phyloP scores from a whole-genome alignment of 768 basidiomycete species.

The Gloeostereum incarnatum region DNA sequence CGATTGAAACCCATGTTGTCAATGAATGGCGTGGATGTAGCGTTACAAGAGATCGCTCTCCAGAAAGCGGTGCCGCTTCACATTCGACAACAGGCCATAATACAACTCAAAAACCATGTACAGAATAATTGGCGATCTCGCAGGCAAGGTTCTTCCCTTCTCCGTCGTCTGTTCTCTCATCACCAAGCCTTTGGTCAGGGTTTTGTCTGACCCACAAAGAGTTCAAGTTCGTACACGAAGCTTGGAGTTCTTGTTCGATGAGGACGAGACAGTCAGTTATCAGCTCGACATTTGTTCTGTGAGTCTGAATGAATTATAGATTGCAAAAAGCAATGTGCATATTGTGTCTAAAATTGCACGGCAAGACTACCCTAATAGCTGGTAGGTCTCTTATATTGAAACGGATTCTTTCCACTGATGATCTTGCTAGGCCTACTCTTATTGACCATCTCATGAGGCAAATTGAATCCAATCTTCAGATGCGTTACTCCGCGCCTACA shows the following conservation, averaged over 20 bases:
- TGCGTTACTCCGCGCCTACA: conserved; percentile 31
- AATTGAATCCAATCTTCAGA: conserved; percentile 45
- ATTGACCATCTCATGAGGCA: conserved; percentile 42
- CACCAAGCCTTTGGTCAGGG: conserved; percentile 26
- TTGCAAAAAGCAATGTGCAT: conserved; percentile 69
- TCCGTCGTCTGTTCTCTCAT: conserved; percentile 5
- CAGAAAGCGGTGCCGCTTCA: conserved; percentile 47
- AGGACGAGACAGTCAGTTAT: conserved; percentile 60
- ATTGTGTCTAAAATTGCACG: conserved; percentile 74
- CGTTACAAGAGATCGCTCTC: conserved; percentile 65
- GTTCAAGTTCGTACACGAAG: conserved; percentile 54
- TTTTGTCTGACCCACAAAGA: conserved; percentile 62
- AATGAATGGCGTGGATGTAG: conserved; percentile 62
- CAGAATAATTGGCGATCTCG: conserved; percentile 68
- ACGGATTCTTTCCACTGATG: conserved; percentile 1
- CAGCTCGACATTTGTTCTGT: no score
- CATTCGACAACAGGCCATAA: conserved; percentile 74
- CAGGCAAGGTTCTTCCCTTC: conserved; percentile 37
- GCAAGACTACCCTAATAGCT: conserved; percentile 62
- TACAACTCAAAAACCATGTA: conserved; percentile 83
- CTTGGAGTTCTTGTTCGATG: conserved; percentile 62
- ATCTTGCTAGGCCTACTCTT: conserved; percentile 48
- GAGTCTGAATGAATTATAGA: conserved; percentile 42
- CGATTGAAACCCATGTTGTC: conserved; percentile 62
- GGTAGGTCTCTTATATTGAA: conserved; percentile 33